A percentile compares a stretch with the other conserved stretches of the same genome.
These are phyloP conservation scores for Sclerotinia minor DNA, from an alignment of 2,329 filamentous ascomycete species.

Conservation along the genomic window DNA sequence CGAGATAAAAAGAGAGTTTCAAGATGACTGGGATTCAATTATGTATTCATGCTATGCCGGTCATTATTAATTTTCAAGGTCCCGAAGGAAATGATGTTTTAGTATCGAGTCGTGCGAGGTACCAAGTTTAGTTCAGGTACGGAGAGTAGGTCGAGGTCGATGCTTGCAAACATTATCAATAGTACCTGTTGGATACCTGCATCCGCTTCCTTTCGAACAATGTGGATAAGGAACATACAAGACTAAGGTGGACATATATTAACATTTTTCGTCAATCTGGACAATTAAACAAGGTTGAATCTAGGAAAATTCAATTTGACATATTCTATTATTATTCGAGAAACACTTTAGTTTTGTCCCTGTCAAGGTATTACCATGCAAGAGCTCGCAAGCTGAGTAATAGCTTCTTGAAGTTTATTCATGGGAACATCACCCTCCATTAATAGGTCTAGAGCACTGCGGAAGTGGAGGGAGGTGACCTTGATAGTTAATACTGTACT, in stretches of 20 bases:
- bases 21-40: conserved; percentile 17
- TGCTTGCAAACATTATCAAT: conserved; percentile 2
- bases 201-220: background rate
- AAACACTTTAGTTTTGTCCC: background rate
- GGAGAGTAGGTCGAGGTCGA: conserved; percentile 4
- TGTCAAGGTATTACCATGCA: background rate
- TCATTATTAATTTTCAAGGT: conserved; percentile 2
- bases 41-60: conserved; percentile 11
- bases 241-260: background rate
- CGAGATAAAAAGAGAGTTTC: conserved; percentile 18
- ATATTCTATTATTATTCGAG: conserved; percentile 15
- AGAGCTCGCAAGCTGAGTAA: background rate
- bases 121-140: conserved; percentile 9
- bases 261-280: conserved; percentile 16
- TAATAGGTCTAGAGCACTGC: background rate
- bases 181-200: background rate
- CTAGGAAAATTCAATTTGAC: conserved; percentile 8
- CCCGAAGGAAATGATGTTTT: conserved; percentile 21
- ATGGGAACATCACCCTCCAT: background rate
- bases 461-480: background rate
- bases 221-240: background rate
- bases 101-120: conserved; percentile 3
- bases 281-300: conserved; percentile 10
- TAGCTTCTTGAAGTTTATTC: background rate
- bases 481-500: background rate